Evolutionary conservation across 768 basidiomycete species (phyloP).

Genomic region (Kondoa malvinella): DNA sequence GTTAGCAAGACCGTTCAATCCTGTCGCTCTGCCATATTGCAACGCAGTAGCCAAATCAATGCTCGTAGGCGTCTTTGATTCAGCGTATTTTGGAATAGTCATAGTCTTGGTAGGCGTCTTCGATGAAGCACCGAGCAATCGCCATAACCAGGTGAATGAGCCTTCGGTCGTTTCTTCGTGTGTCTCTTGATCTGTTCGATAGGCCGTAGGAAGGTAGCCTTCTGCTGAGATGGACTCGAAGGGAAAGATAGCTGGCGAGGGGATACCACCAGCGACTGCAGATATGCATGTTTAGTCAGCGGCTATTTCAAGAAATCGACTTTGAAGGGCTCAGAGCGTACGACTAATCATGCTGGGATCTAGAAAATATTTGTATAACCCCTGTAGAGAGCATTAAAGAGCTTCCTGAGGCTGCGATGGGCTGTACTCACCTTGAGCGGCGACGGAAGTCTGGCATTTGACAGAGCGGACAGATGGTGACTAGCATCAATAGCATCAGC

Average conservation of each 20-base stretch:
- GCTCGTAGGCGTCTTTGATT: neutral
- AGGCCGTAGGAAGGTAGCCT: neutral
- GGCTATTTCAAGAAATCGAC: too few relatives aligned
- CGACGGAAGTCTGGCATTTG: neutral
- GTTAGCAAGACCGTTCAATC: conserved; percentile 43
- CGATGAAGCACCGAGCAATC: conserved; percentile 8
- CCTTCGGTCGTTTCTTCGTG: conserved; percentile 5
- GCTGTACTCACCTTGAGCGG: neutral
- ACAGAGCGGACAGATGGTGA: neutral
- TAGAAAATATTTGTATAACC: neutral
- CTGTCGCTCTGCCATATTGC: conserved; percentile 35
- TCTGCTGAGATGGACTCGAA: conserved; percentile 12
- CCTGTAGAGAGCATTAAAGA: neutral
- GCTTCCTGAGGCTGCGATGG: neutral
- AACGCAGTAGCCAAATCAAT: neutral
- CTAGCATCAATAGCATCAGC: neutral
- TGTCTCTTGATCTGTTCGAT: neutral
- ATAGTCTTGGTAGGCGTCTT: conserved; percentile 32
- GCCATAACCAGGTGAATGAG: conserved; percentile 9
- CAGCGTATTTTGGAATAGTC: conserved; percentile 45
- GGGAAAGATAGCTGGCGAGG: conserved; percentile 19
- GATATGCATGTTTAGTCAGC: too few relatives aligned
- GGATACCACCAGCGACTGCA: conserved; percentile 13
- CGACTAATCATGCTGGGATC: neutral
- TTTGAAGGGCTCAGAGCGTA: too few relatives aligned